Percentiles rank a stretch among this genome's conserved stretches.
Conservation (phyloP, 805 yeast genomes). For the Saturnispora silvae region DNA sequence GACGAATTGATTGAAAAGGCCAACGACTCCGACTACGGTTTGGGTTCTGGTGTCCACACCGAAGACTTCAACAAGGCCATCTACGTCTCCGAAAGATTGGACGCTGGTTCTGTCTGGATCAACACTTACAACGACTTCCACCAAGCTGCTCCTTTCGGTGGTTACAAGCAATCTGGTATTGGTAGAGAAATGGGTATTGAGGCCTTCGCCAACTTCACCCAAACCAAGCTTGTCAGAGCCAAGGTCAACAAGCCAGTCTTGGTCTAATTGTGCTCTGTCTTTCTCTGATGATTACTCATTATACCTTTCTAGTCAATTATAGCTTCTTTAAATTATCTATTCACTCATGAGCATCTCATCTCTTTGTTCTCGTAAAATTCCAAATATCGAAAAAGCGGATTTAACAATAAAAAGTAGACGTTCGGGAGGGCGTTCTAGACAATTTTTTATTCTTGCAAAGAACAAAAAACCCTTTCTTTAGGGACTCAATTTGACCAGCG, state of each 20-base stretch:
- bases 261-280: not conserved
- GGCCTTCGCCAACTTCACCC: constrained; percentile 62
- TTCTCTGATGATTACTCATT: too few relatives aligned
- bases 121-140: constrained; percentile 67
- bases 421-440: too few relatives aligned
- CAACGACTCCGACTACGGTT: constrained; percentile 70
- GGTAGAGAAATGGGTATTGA: constrained; percentile 69
- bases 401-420: too few relatives aligned
- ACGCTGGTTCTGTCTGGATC: constrained; percentile 77
- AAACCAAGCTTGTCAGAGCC: constrained; percentile 62
- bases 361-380: too few relatives aligned
- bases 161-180: constrained; percentile 56
- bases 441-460: too few relatives aligned
- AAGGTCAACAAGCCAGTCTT: constrained; percentile 22
- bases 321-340: too few relatives aligned
- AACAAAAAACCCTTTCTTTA: too few relatives aligned
- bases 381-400: too few relatives aligned
- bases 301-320: too few relatives aligned
- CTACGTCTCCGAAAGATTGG: constrained; percentile 53
- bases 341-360: too few relatives aligned
- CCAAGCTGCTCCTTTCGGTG: constrained; percentile 60
- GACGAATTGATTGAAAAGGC: constrained; percentile 70
- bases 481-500: too few relatives aligned
- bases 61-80: constrained; percentile 54
- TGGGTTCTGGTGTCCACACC: constrained; percentile 85